Conservation (phyloP, 139 green algal species). For the Tetraselmis striata region DNA sequence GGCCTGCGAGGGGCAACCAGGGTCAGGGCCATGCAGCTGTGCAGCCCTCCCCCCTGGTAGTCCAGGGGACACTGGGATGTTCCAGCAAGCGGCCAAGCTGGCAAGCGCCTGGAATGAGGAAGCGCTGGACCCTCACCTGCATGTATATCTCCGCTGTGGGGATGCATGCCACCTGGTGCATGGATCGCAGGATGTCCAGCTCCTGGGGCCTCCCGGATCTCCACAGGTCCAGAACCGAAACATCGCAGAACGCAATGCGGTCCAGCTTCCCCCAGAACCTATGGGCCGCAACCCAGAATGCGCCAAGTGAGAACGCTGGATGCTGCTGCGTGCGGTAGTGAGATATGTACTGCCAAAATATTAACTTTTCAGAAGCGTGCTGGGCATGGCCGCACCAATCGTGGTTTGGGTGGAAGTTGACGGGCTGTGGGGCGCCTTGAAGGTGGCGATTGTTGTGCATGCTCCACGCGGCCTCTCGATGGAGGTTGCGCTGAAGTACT, state of each 20-base stretch:
- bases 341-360: too few relatives aligned
- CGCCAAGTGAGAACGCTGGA: too few relatives aligned
- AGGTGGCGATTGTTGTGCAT: neutral
- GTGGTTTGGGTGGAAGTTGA: neutral
- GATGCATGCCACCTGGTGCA: neutral
- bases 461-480: neutral
- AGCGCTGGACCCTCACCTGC: too few relatives aligned
- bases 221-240: neutral
- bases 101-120: too few relatives aligned
- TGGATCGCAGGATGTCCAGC: neutral
- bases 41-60: too few relatives aligned
- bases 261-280: neutral
- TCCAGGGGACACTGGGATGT: too few relatives aligned
- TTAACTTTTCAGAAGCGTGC: too few relatives aligned
- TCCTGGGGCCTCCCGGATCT: neutral
- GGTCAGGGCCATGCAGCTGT: too few relatives aligned
- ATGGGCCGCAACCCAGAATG: too few relatives aligned
- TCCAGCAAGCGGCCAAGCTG: too few relatives aligned
- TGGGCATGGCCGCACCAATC: neutral
- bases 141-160: neutral
- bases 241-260: neutral
- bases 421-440: neutral
- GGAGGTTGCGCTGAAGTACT: neutral
- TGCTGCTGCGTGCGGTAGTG: too few relatives aligned
- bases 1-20: neutral